phyloP scores from a whole-genome alignment of 176 grass and related monocot genomes.

The Aegilops speltoides region DNA sequence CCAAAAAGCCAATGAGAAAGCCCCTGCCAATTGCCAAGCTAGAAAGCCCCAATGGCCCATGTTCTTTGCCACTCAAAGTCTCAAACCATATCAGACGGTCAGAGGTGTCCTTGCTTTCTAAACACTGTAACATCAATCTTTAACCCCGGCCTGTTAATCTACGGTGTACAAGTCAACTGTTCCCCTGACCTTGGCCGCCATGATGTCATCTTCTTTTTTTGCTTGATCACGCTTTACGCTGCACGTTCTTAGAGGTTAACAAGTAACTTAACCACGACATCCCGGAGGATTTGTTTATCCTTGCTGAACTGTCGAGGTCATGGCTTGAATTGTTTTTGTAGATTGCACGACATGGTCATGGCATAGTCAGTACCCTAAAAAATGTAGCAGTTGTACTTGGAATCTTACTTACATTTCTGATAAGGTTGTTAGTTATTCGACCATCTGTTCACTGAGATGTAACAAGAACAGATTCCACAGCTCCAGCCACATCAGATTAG shows the following conservation, averaged over 20 bases:
- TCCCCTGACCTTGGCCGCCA: constrained; percentile 26
- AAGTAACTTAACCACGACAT: constrained; percentile 13
- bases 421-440: too few relatives aligned
- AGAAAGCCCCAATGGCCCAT: constrained; percentile 46
- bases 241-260: constrained; percentile 8
- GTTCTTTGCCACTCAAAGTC: constrained; percentile 8
- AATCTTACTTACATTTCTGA: background rate
- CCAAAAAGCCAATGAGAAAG: constrained; percentile 33
- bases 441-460: background rate
- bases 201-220: constrained; percentile 52
- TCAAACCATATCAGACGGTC: constrained; percentile 39
- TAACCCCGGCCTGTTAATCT: constrained; percentile 17
- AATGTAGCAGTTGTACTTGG: background rate
- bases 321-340: background rate
- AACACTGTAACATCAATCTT: constrained; percentile 37
- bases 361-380: background rate
- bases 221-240: constrained; percentile 23
- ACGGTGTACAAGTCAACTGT: constrained; percentile 45
- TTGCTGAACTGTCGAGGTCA: background rate
- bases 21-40: constrained; percentile 9
- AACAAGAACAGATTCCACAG: background rate
- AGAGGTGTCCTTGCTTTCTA: constrained; percentile 46
- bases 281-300: background rate
- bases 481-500: background rate
- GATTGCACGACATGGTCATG: background rate